Evolutionary conservation across 768 basidiomycete genomes (phyloP), one percentile per base, ranked within the genome.

Genomic region (Hygrocybe punicea): DNA sequence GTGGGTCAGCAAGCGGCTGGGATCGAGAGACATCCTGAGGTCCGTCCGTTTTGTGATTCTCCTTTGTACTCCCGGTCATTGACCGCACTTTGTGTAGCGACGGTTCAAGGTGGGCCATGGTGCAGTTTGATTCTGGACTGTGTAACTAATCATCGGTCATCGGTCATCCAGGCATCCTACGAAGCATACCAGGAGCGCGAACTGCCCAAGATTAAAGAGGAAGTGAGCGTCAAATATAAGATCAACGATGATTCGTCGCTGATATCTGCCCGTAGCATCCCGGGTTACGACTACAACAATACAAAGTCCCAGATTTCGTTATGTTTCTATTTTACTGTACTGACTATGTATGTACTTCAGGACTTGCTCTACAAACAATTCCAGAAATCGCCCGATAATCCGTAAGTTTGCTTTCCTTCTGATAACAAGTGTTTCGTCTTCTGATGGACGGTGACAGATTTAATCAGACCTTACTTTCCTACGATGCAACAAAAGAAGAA

Each of bases 371-470:
- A 83, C 82, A 97, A 96, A 73, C 85, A 92, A 70, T 98, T 98
- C 84, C 91, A 97, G 71, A 98, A 97, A 71, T 87, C 91, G 1
- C 91, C 93, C 0, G 94, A 97, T 60, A 97, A 97, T 71, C 91
- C 94, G 93, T 95, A 73, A 67, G 88, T 71, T 16, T 34, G 47
- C 6, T 34, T 36, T n/a, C n/a, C n/a, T 49, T 54, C 45, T 45
- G 44, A 23, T 52, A 35, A 53, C 17, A 33, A 14, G 2, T 2
- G 21, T 17, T 7, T 6, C 13, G 11, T 17, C 5, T 39, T 19
- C 29, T 46, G 42, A 34, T 36, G 25, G 23, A 45, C 6, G 59
- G 49, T 52, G 7, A 16, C 63, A 93, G 91, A 45, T 96, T 89
- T 78, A 96, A 96, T 70, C 93, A 96, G 71, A 77, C 76, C 1